Base-by-base conservation (phyloP, 2,329 filamentous ascomycete genomes). In the Graphilbum sp. region DNA sequence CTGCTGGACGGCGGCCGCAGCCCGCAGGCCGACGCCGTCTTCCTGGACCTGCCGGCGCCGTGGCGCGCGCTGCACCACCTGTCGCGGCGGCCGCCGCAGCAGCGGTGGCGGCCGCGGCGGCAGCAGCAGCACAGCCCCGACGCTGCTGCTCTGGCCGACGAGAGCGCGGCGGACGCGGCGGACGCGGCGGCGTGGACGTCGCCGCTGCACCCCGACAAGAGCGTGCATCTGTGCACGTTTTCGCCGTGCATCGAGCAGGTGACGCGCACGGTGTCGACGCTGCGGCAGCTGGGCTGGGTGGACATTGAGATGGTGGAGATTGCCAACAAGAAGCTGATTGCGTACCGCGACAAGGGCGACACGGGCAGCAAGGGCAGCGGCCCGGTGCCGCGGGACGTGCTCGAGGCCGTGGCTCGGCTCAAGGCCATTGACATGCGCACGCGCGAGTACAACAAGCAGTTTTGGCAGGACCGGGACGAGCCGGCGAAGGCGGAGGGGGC, bases 191-290 rank as follows among this genome's bases (percentile, higher is more conserved):
- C 12, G 5, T 75, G 69, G 61, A 53, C 67, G 15, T 77, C 72
- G 1, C 67, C 72, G 1, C 66, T 96, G 11, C 78, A 90, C 47
- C 75, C 83, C 0, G 66, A 68, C n/a, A 68, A 72, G 32, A 69
- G 79, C 5, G 73, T 79, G 2, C 70, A 90, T 52, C 70, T 98
- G 39, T 98, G 90, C 62, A 92, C 86, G 1, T 98, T 98, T 60
- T 92, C 82, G 2, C 90, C 90, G 0, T 98, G 90, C 57, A 92
- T 98, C 46, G 90, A 98, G 59, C 90, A 98, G 61, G 88, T 92
- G 18, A 85, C 81, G 38, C 74, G 77, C 40, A 96, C 90, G 0
- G 77, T 94, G 38, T 79, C 82, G 11, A 72, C 74, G 12, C 69
- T 98, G 57, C 78, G 88, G 38, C 71, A 75, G 29, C 63, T 86